Evolutionary conservation across 768 basidiomycete genomes (phyloP), one percentile per base, ranked within the genome.

Genomic region (Brasilioporus rufonigricans): DNA sequence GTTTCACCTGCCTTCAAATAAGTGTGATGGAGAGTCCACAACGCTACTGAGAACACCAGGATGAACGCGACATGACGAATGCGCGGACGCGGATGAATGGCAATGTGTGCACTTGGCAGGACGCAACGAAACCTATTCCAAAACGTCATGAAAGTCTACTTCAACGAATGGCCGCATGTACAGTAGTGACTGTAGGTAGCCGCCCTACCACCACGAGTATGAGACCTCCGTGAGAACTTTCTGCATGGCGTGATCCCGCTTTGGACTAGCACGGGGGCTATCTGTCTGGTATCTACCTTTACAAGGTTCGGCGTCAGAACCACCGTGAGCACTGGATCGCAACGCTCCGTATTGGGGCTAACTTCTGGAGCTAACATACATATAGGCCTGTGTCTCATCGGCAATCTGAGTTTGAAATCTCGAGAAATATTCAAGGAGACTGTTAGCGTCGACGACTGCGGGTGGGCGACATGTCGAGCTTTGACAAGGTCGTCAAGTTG

Each of bases 401-500:
- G 26, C 41, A 19, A 3, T 32, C 68, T 61, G 64, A 66, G 68
- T 68, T 70, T 62, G 46, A 71, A 70, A 56, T 49, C 50, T 41
- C 19, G 48, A n/a, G 44, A 44, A 54, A 50, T 52, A 55, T 43
- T 32, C 49, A 26, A 29, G 27, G 27, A 29, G 27, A 29, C 27
- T 5, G n/a, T n/a, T n/a, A n/a, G n/a, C n/a, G n/a, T n/a, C n/a
- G 27, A 29, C 31, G 53, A 55, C 48, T 21, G 33, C 41, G 18
- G 21, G 47, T 0, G 23, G 32, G 45, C 35, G 48, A 32, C 52
- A 87, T 87, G 86, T 86, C 88, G 63, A 86, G 85, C 74, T 89
- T 80, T 72, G 89, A 91, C 77, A 91, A 98, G 79, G 86, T 90
- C 66, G 90, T 98, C 63, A 97, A 96, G 76, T 75, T 92, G 69